Evolutionary conservation across 805 yeast genomes (phyloP), one percentile per base, ranked within the genome.

Genomic region (Lipomyces sp.): DNA sequence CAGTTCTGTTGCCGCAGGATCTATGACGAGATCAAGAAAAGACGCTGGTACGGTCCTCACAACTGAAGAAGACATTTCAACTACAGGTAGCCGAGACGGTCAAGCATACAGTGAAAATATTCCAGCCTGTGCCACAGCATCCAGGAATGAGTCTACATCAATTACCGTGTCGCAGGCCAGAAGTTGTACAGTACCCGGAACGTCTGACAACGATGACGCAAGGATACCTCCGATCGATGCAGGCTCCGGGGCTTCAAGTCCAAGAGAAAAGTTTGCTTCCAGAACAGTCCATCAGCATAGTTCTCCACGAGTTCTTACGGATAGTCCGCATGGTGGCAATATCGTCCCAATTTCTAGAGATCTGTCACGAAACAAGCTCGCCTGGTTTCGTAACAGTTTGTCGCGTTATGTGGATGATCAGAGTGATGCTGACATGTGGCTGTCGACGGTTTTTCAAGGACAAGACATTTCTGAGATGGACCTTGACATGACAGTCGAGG

Each of bases 401-500:
- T 32, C 63, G 4, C 6, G 45, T 11, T 24, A 42, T 15, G n/a
- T n/a, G 30, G n/a, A 53, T 39, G 30, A 53, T 30, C 30, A 37
- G 24, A 34, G 18, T 11, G 32, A 15, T 51, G 34, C 48, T 33
- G 34, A 18, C 24, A 24, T 24, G 24, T 24, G 24, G 24, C 24
- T 24, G 3, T 15, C 30, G 37, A 4, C 8, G 53, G 37, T 57
- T 29, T 30, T 18, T 29, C 24, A 34, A 42, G 18, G 29, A 37
- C 50, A 42, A 15, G n/a, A 18, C 32, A 55, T 62, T 18, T 29
- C 57, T 8, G 71, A 71, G 2, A 84, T 84, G 33, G 92, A 90
- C 73, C 80, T 90, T 71, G 80, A 84, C 11, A 86, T 88, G 88
- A 85, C 89, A 0, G 83, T 91, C n/a, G 81, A 82, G 59, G 85